Percentiles rank a stretch among this genome's conserved stretches.
Conservation (phyloP, 2,329 filamentous ascomycete species). For the Colletotrichum sp. region DNA sequence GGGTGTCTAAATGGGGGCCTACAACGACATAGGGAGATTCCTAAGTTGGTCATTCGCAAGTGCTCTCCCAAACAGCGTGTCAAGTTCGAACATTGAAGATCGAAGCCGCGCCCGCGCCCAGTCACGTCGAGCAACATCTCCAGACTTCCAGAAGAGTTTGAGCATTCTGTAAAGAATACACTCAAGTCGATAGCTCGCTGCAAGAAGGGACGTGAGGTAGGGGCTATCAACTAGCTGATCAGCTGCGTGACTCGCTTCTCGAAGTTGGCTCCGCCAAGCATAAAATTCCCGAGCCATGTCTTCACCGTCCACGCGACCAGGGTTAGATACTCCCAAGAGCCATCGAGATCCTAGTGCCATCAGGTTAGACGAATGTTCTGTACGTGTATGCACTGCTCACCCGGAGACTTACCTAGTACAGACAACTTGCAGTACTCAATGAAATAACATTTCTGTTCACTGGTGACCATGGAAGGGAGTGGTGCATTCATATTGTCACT, state of each 20-base stretch:
- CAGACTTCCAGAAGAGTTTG: background rate
- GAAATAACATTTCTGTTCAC: background rate
- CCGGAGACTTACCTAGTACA: background rate
- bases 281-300: background rate
- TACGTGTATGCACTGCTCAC: background rate
- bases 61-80: background rate
- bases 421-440: background rate
- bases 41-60: background rate
- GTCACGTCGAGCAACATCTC: background rate
- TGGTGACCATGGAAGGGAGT: background rate
- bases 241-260: background rate
- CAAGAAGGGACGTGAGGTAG: background rate
- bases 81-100: background rate
- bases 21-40: background rate
- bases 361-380: background rate
- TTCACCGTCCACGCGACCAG: background rate
- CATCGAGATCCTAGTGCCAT: background rate
- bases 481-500: background rate
- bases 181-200: background rate
- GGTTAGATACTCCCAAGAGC: background rate
- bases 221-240: background rate
- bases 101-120: background rate
- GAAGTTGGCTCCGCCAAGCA: background rate
- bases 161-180: rapidly evolving
- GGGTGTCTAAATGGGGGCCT: background rate